A percentile compares a stretch with the other conserved stretches of the same genome.
These are phyloP conservation scores for Aspergillus quadricinctus DNA, from an alignment of 2,329 filamentous ascomycete species.

Conservation along the genomic window DNA sequence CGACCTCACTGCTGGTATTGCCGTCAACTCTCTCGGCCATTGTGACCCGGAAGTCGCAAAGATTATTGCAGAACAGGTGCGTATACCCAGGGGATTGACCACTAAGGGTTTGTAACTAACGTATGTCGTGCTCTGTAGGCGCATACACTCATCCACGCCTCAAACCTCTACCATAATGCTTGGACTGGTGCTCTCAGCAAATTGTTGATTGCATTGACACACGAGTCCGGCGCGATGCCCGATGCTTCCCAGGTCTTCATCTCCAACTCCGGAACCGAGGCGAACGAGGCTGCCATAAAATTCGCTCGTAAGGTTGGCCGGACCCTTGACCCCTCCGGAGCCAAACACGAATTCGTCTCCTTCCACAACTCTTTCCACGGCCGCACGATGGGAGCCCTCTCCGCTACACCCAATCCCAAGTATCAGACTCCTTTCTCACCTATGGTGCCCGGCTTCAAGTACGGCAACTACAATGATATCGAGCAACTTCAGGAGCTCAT, in stretches of 20 bases:
- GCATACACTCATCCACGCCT: conserved; percentile 79
- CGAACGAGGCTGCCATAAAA: conserved; percentile 96
- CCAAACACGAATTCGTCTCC: conserved; percentile 80
- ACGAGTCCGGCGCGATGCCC: conserved; percentile 75
- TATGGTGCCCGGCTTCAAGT: conserved; percentile 90
- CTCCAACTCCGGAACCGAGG: conserved; percentile 94
- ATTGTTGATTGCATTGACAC: conserved; percentile 75
- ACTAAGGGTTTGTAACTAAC: conserved; percentile 4
- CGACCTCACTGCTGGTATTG: conserved; percentile 93
- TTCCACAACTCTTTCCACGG: conserved; percentile 94
- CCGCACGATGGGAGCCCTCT: conserved; percentile 89
- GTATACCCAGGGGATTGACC: conserved; percentile 6
- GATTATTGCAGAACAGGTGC: conserved; percentile 72
- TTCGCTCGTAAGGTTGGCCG: conserved; percentile 92
- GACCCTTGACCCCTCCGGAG: conserved; percentile 63
- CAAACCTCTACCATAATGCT: conserved; percentile 94
- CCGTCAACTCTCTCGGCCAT: conserved; percentile 89
- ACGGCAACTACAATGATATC: conserved; percentile 81
- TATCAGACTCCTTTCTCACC: conserved; percentile 94
- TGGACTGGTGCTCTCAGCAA: conserved; percentile 90
- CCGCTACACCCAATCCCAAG: conserved; percentile 96
- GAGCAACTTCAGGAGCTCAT: conserved; percentile 67
- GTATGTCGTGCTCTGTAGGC: conserved; percentile 41
- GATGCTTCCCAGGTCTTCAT: conserved; percentile 78
- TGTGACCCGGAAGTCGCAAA: conserved; percentile 73